Percentiles rank a stretch among this genome's conserved stretches.
phyloP scores from a whole-genome alignment of 2,329 filamentous ascomycete species.

The Claviceps digitariae region DNA sequence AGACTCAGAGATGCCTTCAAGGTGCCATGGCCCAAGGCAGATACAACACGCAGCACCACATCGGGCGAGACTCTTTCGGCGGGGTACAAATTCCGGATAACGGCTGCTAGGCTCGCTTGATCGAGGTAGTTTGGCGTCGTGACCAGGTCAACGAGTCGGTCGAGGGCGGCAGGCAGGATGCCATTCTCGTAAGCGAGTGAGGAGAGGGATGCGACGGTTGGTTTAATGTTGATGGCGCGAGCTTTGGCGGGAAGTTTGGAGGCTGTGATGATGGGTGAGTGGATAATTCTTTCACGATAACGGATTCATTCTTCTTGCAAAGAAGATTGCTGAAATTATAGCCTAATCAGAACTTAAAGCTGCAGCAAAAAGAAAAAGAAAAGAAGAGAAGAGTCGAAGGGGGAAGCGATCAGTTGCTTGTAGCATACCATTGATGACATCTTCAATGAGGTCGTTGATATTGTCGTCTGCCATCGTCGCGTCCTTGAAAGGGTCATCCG shows the following conservation, averaged over 20 bases:
- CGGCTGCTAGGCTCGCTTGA: slow-evolving; percentile 54
- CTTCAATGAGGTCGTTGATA: slow-evolving; percentile 21
- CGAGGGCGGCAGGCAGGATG: slow-evolving; percentile 45
- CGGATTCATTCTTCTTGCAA: too few relatives aligned
- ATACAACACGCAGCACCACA: slow-evolving; percentile 52
- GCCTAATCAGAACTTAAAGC: too few relatives aligned
- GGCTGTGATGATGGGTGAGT: slow-evolving; percentile 23
- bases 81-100: slow-evolving; percentile 67
- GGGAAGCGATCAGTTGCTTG: too few relatives aligned
- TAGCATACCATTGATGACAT: slow-evolving; percentile 21
- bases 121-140: slow-evolving; percentile 57
- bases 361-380: not conserved
- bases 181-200: slow-evolving; percentile 55
- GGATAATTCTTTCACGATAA: too few relatives aligned
- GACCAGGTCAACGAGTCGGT: slow-evolving; percentile 51
- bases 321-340: too few relatives aligned
- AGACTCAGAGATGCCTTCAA: slow-evolving; percentile 58
- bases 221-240: slow-evolving; percentile 47
- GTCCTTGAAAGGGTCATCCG: not conserved
- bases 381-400: not conserved
- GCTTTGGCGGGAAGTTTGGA: slow-evolving; percentile 52
- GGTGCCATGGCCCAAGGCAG: slow-evolving; percentile 63
- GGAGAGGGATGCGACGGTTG: slow-evolving; percentile 48
- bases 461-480: slow-evolving; percentile 17
- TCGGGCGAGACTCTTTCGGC: slow-evolving; percentile 46